Conservation (phyloP, 2,329 filamentous ascomycete species). For the Penicillium sclerotigenum region DNA sequence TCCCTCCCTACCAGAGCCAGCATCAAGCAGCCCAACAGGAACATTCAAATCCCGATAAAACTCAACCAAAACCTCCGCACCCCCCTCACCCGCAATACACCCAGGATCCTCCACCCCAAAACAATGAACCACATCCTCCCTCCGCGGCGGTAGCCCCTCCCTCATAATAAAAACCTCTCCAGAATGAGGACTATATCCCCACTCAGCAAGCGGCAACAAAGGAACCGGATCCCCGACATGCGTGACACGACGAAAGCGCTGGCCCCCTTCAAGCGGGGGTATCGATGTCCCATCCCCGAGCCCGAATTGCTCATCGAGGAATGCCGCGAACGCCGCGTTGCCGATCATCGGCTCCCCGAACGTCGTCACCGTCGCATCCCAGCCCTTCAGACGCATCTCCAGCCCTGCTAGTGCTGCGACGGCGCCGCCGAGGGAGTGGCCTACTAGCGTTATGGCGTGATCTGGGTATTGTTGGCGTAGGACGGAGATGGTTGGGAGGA, state of each 20-base stretch:
- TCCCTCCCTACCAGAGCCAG: background rate
- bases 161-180: slow-evolving; percentile 87
- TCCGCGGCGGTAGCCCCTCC: slow-evolving; percentile 62
- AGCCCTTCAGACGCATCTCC: slow-evolving; percentile 74
- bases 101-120: slow-evolving; percentile 65
- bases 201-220: slow-evolving; percentile 77
- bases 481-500: slow-evolving; percentile 65
- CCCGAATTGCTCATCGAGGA: slow-evolving; percentile 54
- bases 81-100: slow-evolving; percentile 65
- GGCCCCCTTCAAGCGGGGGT: background rate
- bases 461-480: slow-evolving; percentile 61
- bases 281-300: slow-evolving; percentile 25
- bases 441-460: slow-evolving; percentile 74
- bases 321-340: slow-evolving; percentile 52
- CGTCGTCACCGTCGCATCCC: slow-evolving; percentile 75
- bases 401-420: slow-evolving; percentile 83
- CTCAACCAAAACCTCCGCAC: background rate
- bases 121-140: slow-evolving; percentile 69
- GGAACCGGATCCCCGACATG: slow-evolving; percentile 86
- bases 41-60: slow-evolving; percentile 11
- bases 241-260: slow-evolving; percentile 71
- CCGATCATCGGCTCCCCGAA: slow-evolving; percentile 79
- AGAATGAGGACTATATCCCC: slow-evolving; percentile 81
- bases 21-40: background rate
- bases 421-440: slow-evolving; percentile 88